Evolutionary conservation across 345 rosid genomes (phyloP).

Genomic region (Murraya paniculata): DNA sequence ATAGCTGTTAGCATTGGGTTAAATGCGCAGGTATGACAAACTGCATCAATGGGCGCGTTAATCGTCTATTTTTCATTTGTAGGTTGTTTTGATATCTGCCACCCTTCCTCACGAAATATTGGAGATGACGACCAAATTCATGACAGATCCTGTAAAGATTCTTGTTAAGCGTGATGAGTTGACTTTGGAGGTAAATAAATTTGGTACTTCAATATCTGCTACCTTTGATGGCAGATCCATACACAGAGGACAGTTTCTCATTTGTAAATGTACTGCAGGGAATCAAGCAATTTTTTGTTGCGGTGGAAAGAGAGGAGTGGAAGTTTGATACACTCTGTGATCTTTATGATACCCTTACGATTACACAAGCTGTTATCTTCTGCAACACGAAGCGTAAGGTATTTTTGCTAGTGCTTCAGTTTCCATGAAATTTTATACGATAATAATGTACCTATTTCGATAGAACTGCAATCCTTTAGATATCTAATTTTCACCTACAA

Average conservation of each 20-base stretch:
- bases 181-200: conserved; percentile 71
- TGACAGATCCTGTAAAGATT: conserved; percentile 96
- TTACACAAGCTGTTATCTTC: conserved; percentile 95
- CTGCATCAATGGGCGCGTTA: not conserved
- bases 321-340: conserved; percentile 96
- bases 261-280: conserved; percentile 49
- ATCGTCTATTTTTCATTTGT: conserved; percentile 4
- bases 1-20: not conserved
- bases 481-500: not conserved
- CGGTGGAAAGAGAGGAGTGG: conserved; percentile 98
- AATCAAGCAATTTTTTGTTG: conserved; percentile 89
- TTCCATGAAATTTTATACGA: not conserved
- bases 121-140: conserved; percentile 91
- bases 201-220: not conserved
- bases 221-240: not conserved
- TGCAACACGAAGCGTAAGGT: conserved; percentile 98
- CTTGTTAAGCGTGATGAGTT: conserved; percentile 98
- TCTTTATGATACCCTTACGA: conserved; percentile 92
- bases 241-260: not conserved
- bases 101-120: conserved; percentile 95
- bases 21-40: not conserved
- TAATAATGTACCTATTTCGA: not conserved
- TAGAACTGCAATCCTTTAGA: not conserved
- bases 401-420: not conserved
- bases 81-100: conserved; percentile 95